Conservation (phyloP, 164 flowering plant genomes). For the Tetracentron sinense region DNA sequence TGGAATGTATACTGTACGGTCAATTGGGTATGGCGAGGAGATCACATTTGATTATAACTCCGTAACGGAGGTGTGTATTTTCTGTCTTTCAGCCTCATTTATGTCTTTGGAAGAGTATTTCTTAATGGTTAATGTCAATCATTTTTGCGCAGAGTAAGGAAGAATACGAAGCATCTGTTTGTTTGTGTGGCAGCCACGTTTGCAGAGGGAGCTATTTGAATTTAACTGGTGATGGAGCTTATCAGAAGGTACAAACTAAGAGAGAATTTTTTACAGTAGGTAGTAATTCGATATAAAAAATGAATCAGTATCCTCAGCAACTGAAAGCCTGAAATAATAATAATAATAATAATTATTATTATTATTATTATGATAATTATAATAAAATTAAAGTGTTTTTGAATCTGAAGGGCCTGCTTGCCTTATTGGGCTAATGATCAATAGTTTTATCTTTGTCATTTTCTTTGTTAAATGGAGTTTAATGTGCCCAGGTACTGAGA, state of each 20-base stretch:
- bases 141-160: constrained; percentile 80
- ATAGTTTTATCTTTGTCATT: neutral
- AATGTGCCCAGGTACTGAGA: constrained; percentile 62
- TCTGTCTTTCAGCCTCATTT: neutral
- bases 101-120: neutral
- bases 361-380: too few relatives aligned
- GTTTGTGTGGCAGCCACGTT: constrained; percentile 96
- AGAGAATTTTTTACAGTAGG: neutral
- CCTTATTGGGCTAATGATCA: neutral
- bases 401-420: neutral
- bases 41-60: constrained; percentile 98
- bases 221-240: constrained; percentile 95
- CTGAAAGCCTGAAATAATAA: neutral
- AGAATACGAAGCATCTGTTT: constrained; percentile 96
- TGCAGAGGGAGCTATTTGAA: constrained; percentile 98
- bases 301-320: neutral
- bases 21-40: constrained; percentile 87
- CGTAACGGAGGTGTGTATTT: constrained; percentile 82
- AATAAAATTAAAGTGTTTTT: neutral
- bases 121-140: constrained; percentile 1
- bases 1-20: constrained; percentile 81
- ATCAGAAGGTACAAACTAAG: constrained; percentile 58
- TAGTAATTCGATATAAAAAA: neutral
- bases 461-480: constrained; percentile 5
- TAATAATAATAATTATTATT: too few relatives aligned